Percentiles rank a stretch among this genome's conserved stretches.
Conservation (phyloP, 352 stramenopile species). For the Phytophthora pseudosyringae region DNA sequence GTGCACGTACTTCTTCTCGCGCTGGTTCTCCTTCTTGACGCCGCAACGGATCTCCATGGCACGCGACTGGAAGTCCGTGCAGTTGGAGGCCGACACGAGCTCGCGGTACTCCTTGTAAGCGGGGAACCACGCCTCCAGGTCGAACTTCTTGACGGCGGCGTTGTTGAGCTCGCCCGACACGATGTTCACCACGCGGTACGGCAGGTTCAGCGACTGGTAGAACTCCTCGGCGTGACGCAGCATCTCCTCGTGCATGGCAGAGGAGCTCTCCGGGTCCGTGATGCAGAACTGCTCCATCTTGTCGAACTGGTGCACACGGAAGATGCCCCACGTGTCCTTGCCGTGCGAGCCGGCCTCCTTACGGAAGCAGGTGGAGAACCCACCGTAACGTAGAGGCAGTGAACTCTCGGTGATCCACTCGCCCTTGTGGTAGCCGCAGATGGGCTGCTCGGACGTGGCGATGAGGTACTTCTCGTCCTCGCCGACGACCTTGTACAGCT, state of each 20-base stretch:
- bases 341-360: constrained; percentile 99
- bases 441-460: constrained; percentile 99
- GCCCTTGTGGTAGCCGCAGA: constrained; percentile 98
- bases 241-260: constrained; percentile 94
- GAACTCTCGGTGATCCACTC: constrained; percentile 89
- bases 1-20: constrained; percentile 98
- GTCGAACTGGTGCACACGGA: constrained; percentile 99
- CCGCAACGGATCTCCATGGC: constrained; percentile 98
- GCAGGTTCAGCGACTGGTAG: constrained; percentile 97
- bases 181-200: constrained; percentile 99
- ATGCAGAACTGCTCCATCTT: constrained; percentile 99
- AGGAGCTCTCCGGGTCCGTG: constrained; percentile 93
- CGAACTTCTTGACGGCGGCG: constrained; percentile 99
- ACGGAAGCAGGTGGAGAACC: constrained; percentile 99
- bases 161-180: constrained; percentile 99
- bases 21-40: constrained; percentile 95
- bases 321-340: constrained; percentile 99
- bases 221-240: constrained; percentile 96
- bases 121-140: constrained; percentile 99
- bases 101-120: constrained; percentile 99
- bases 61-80: constrained; percentile 98
- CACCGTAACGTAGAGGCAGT: constrained; percentile 89
- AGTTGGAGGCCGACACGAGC: constrained; percentile 99
- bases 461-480: constrained; percentile 99
- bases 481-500: constrained; percentile 99